Conservation (phyloP, 1,139 yeast genomes). For the Taiozyma onychis region DNA sequence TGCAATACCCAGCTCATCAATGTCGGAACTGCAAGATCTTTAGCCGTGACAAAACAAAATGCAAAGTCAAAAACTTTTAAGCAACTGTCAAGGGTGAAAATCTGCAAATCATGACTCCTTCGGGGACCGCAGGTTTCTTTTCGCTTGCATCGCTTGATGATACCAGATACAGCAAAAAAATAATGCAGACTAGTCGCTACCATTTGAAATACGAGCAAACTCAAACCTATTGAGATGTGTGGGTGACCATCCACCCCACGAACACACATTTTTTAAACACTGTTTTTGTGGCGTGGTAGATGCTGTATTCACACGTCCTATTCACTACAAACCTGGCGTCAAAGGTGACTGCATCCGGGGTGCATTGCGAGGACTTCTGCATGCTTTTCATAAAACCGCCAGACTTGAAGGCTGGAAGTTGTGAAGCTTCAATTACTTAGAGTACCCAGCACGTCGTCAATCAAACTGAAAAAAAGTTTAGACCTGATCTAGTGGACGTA, state of each 20-base stretch:
- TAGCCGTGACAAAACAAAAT: background rate
- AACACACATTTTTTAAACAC: background rate
- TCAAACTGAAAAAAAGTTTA: background rate
- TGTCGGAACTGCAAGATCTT: background rate
- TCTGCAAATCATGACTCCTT: background rate
- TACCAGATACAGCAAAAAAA: background rate
- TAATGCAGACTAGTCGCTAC: background rate
- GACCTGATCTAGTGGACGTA: background rate
- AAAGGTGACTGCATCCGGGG: background rate
- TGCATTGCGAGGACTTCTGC: background rate
- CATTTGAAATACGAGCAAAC: background rate
- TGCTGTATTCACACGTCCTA: background rate
- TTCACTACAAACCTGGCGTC: background rate
- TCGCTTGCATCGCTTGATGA: background rate
- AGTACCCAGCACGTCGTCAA: background rate
- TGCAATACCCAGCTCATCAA: background rate
- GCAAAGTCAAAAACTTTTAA: background rate
- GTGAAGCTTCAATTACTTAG: background rate
- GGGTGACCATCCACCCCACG: background rate
- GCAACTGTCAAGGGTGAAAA: background rate
- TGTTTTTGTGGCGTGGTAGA: background rate
- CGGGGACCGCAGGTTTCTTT: background rate
- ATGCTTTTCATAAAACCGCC: too few species aligned
- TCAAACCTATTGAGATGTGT: background rate
- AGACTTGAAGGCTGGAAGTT: background rate